A percentile compares a stretch with the other conserved stretches of the same genome.
phyloP scores from a whole-genome alignment of 495 filamentous ascomycete genomes.

The Penicillium antarcticum region DNA sequence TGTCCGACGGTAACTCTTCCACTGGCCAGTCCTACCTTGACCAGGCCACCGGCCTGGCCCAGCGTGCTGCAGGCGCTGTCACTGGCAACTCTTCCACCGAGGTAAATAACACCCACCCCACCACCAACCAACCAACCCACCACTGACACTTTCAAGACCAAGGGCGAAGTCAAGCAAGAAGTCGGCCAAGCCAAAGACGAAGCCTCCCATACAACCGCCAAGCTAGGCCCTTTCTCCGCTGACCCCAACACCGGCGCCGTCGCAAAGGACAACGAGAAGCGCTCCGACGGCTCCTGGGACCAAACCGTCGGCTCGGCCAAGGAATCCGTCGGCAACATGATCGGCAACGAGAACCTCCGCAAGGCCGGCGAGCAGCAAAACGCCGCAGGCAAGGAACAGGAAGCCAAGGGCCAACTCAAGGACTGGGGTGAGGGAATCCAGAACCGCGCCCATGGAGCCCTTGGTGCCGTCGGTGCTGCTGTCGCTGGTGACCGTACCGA shows the following conservation, averaged over 20 bases:
- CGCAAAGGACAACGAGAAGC: conserved; percentile 69
- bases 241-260: conserved; percentile 68
- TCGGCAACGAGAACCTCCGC: conserved; percentile 75
- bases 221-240: conserved; percentile 60
- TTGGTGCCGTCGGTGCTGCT: conserved; percentile 66
- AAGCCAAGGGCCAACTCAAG: conserved; percentile 79
- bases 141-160: conserved; percentile 20
- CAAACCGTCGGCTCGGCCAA: conserved; percentile 85
- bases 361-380: conserved; percentile 75
- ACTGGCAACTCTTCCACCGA: conserved; percentile 72
- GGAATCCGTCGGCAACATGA: conserved; percentile 70
- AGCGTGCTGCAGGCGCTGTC: conserved; percentile 66
- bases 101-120: conserved; percentile 35
- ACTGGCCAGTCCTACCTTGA: conserved; percentile 81
- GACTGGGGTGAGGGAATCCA: conserved; percentile 69
- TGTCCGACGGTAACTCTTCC: conserved; percentile 65
- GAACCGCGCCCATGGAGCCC: conserved; percentile 68
- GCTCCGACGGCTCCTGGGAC: conserved; percentile 72
- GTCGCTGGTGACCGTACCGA: conserved; percentile 66
- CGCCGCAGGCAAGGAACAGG: conserved; percentile 70
- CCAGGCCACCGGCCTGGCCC: conserved; percentile 67
- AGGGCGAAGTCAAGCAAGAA: conserved; percentile 56
- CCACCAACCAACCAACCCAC: not conserved
- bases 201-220: conserved; percentile 62
- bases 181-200: conserved; percentile 63